Evolutionary conservation across 78 protist species (phyloP).

Genomic region (Dictyostelium brefeldianum): DNA sequence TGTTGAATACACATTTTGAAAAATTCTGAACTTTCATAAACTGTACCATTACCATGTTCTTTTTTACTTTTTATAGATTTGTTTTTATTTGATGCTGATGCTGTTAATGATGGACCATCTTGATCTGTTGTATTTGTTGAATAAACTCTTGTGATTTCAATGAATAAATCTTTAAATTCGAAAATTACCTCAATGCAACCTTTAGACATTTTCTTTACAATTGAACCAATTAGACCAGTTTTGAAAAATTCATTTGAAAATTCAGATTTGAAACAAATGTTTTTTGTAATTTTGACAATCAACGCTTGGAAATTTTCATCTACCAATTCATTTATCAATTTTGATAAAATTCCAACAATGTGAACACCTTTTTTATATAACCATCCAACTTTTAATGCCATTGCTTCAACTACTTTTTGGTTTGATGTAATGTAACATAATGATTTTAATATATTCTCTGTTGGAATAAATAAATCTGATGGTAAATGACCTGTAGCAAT

Average conservation of each 20-base stretch:
- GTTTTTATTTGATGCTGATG: neutral
- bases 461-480: neutral
- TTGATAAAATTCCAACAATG: neutral
- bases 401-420: neutral
- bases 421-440: neutral
- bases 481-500: neutral
- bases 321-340: neutral
- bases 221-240: conserved; percentile 1
- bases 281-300: neutral
- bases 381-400: conserved; percentile 11
- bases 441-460: neutral
- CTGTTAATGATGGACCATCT: neutral
- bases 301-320: neutral
- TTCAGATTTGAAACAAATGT: neutral
- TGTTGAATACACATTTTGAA: neutral
- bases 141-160: neutral
- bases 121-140: neutral
- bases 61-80: neutral
- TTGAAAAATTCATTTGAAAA: neutral
- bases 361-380: neutral
- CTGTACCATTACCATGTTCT: neutral
- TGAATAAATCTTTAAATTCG: neutral
- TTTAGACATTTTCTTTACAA: conserved; percentile 1
- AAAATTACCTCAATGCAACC: neutral
- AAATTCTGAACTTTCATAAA: neutral